Base-by-base conservation (phyloP, 73 alveolate genomes). In the Strombidium stylifer region DNA sequence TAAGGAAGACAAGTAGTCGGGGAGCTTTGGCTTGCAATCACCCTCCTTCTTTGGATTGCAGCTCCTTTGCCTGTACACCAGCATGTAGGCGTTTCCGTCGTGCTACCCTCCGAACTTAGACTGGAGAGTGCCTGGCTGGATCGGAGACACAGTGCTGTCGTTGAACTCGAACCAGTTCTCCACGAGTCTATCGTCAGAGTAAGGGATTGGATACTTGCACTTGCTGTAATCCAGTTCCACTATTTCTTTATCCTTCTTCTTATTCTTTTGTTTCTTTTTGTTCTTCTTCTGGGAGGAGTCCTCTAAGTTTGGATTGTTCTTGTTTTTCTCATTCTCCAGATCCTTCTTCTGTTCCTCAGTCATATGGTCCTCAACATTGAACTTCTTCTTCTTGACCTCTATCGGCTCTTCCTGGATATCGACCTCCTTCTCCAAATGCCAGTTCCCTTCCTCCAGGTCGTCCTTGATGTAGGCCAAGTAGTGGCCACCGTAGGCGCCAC, bases 401-500 rank as follows among this genome's bases (percentile, higher is more conserved):
- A 65, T 60, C 23, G 77, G 82, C 60, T 94, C 89, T 85, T 28
- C 42, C 31, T 57, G n/a, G 41, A 55, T 34, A 14, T 73, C 58
- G 6, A 34, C 81, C 7, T 76, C 64, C 60, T 75, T 72, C 21
- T 82, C 61, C n/a, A 69, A 55, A 39, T 68, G 37, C 93, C 98
- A 96, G 35, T 88, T 86, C 52, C 98, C 99, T 78, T 94, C 96
- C 7, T 90, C 82, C 19, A 94, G 82, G 56, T 91, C 72, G 65
- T 96, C 99, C 51, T 98, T 82, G 23, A 96, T 89, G 64, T 90
- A 96, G 15, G 98, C 91, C 62, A 83, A 92, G 73, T 96, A 96
- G 77, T 96, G 99, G 3, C 99, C 99, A 8, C 98, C 96, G 83
- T 79, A 85, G 23, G 98, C 98, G 41, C 93, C 84, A 2, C 99